Percentiles rank a stretch among this genome's conserved stretches.
Evolutionary conservation across 352 stramenopile genomes (phyloP).

Genomic region (Peronospora destructor): DNA sequence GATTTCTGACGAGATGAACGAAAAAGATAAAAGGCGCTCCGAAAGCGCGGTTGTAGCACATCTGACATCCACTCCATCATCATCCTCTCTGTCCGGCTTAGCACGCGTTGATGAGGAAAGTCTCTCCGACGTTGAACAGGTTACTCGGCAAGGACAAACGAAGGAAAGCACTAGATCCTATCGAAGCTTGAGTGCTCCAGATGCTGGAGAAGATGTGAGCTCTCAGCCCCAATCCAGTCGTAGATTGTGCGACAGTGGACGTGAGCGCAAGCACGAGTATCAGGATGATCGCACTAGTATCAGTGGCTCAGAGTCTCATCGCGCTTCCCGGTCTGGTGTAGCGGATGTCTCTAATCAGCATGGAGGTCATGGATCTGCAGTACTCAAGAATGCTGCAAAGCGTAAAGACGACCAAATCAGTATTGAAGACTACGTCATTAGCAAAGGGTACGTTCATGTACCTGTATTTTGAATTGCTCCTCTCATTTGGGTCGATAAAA

Average conservation of each 20-base stretch:
- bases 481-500: no score
- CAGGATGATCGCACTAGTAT: slow-evolving; percentile 30
- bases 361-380: slow-evolving; percentile 20
- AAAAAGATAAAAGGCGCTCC: slow-evolving; percentile 42
- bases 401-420: slow-evolving; percentile 54
- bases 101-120: slow-evolving; percentile 47
- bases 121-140: slow-evolving; percentile 28
- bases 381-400: slow-evolving; percentile 36
- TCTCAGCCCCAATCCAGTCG: slow-evolving; percentile 19
- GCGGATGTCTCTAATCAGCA: slow-evolving; percentile 30
- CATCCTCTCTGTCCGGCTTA: slow-evolving; percentile 37
- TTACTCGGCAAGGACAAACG: slow-evolving; percentile 18
- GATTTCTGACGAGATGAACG: slow-evolving; percentile 53
- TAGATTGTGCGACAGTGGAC: slow-evolving; percentile 31
- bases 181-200: slow-evolving; percentile 72
- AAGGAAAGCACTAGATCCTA: slow-evolving; percentile 32
- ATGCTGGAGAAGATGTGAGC: slow-evolving; percentile 57
- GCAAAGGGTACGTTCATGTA: slow-evolving; percentile 31
- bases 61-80: slow-evolving; percentile 35
- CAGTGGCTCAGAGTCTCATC: slow-evolving; percentile 28
- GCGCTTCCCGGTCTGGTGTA: slow-evolving; percentile 21
- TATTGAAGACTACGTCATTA: slow-evolving; percentile 47
- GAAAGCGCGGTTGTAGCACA: slow-evolving; percentile 41
- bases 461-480: neutral
- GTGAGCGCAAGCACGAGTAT: slow-evolving; percentile 26